Percentiles rank a stretch among this genome's conserved stretches.
These are phyloP conservation scores for Colletotrichum echinochloae DNA, from an alignment of 2,329 filamentous ascomycete genomes.

Conservation along the genomic window DNA sequence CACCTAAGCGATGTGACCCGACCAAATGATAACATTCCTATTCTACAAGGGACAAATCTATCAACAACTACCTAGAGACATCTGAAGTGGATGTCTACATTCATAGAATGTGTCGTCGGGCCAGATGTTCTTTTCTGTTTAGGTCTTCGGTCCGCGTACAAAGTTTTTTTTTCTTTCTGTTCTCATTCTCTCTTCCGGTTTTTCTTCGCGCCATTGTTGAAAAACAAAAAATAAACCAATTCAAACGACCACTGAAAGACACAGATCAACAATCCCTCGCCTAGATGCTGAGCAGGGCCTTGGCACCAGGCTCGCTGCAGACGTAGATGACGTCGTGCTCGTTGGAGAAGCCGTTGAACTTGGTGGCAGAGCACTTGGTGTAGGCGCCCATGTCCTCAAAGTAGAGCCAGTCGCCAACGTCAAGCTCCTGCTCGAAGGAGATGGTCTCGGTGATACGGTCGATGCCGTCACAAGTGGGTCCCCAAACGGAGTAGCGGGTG, in stretches of 20 bases:
- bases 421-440: conserved; percentile 79
- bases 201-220: not conserved
- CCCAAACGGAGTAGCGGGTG: conserved; percentile 95
- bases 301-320: conserved; percentile 90
- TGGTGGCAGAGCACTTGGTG: conserved; percentile 96
- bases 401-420: conserved; percentile 98
- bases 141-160: not conserved
- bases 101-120: conserved; percentile 22
- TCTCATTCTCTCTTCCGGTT: not conserved
- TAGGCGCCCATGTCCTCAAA: conserved; percentile 99
- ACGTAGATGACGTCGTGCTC: conserved; percentile 94
- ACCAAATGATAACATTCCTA: conserved; percentile 14
- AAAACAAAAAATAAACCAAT: not conserved
- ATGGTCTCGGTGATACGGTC: conserved; percentile 91
- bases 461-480: conserved; percentile 97
- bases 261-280: not conserved
- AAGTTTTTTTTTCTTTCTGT: not conserved
- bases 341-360: conserved; percentile 97
- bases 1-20: not conserved
- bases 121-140: conserved; percentile 1
- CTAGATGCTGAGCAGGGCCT: conserved; percentile 69
- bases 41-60: not conserved
- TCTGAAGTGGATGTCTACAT: conserved; percentile 20
- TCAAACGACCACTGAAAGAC: not conserved
- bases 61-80: not conserved